These are phyloP conservation scores for Suhomyces bribrorum DNA, from an alignment of 1,139 yeast genomes.

Conservation along the genomic window DNA sequence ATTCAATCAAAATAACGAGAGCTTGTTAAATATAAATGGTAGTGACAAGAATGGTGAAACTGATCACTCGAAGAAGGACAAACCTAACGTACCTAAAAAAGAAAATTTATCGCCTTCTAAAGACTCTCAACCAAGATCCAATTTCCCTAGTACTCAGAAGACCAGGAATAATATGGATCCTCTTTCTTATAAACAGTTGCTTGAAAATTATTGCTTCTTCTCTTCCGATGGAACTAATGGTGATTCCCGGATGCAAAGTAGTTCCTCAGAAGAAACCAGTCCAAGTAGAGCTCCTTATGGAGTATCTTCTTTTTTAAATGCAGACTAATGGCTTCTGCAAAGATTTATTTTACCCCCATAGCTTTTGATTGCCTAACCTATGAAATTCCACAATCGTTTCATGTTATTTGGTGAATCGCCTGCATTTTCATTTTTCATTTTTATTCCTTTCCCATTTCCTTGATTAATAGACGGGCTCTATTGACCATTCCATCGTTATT, in stretches of 20 bases:
- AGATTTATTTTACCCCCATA: too few relatives aligned
- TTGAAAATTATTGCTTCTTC: constrained; percentile 74
- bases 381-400: too few relatives aligned
- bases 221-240: constrained; percentile 15
- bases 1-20: constrained; percentile 3
- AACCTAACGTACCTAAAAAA: too few relatives aligned
- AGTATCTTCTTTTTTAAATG: constrained; percentile 28
- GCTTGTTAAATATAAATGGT: not conserved
- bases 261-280: not conserved
- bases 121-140: constrained; percentile 1
- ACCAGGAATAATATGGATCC: constrained; percentile 42
- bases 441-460: too few relatives aligned
- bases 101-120: not conserved
- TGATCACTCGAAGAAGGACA: too few relatives aligned
- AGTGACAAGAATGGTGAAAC: too few relatives aligned
- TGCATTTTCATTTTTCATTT: too few relatives aligned
- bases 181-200: constrained; percentile 63
- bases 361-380: too few relatives aligned
- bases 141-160: not conserved
- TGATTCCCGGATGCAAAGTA: not conserved
- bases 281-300: constrained; percentile 19
- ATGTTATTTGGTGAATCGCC: too few relatives aligned
- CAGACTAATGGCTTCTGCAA: not conserved
- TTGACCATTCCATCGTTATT: too few relatives aligned
- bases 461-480: too few relatives aligned